Conservation (phyloP, 2,329 filamentous ascomycete genomes). For the Sporothrix pallida region DNA sequence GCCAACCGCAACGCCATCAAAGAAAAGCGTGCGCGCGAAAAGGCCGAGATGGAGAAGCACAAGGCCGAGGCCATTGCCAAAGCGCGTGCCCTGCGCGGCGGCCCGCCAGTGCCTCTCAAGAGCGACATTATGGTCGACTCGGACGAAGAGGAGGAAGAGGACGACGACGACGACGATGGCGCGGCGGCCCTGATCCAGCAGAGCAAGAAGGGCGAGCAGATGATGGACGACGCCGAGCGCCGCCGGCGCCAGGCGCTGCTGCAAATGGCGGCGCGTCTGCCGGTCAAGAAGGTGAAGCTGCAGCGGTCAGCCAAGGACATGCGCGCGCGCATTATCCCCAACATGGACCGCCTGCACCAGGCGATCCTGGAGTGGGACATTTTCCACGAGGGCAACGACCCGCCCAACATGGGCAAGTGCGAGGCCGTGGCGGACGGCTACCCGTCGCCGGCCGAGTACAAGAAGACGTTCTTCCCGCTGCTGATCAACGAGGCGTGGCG, state of each 20-base stretch:
- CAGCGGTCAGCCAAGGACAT: slow-evolving; percentile 88
- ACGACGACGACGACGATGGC: slow-evolving; percentile 66
- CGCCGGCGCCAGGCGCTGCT: slow-evolving; percentile 60
- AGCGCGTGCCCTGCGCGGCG: slow-evolving; percentile 65
- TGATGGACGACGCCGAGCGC: slow-evolving; percentile 55
- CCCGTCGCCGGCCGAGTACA: slow-evolving; percentile 76
- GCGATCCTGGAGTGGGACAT: slow-evolving; percentile 93
- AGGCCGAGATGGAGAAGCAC: slow-evolving; percentile 74
- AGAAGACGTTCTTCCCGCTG: slow-evolving; percentile 86
- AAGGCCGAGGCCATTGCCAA: slow-evolving; percentile 74
- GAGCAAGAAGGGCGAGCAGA: slow-evolving; percentile 55
- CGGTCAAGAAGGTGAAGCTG: slow-evolving; percentile 82
- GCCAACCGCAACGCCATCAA: slow-evolving; percentile 64
- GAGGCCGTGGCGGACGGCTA: slow-evolving; percentile 79
- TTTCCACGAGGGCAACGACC: slow-evolving; percentile 86
- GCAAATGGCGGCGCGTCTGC: slow-evolving; percentile 59
- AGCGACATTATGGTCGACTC: slow-evolving; percentile 91
- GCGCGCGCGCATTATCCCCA: slow-evolving; percentile 87
- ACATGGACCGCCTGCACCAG: slow-evolving; percentile 82
- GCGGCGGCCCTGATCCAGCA: slow-evolving; percentile 56
- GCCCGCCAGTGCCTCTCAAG: slow-evolving; percentile 64
- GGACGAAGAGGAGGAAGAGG: slow-evolving; percentile 73
- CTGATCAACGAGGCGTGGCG: slow-evolving; percentile 95
- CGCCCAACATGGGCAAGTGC: slow-evolving; percentile 77
- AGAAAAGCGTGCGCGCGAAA: slow-evolving; percentile 74